These are phyloP conservation scores for Cyclotella kingstonii DNA, from an alignment of 108 stramenopile species.

Conservation along the genomic window DNA sequence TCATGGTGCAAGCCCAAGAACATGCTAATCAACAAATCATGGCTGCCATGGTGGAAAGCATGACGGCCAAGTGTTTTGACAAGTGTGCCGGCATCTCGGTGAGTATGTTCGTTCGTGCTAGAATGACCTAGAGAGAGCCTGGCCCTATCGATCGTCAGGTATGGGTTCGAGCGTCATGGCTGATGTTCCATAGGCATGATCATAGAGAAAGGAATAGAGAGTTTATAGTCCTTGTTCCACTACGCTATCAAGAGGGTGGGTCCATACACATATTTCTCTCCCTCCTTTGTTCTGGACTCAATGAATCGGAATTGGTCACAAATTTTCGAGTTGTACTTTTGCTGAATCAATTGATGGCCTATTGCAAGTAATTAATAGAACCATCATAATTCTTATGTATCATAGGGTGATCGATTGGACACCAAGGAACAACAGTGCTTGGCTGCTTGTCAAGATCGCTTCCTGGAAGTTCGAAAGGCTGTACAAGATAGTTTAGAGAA, in stretches of 20 bases:
- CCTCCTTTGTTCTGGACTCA: no score
- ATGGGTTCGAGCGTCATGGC: no score
- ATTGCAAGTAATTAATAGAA: background rate
- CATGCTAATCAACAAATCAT: slow-evolving; percentile 87
- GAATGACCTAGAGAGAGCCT: background rate
- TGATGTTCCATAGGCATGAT: no score
- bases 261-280: no score
- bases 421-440: slow-evolving; percentile 76
- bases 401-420: slow-evolving; percentile 78
- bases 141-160: background rate
- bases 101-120: slow-evolving; percentile 14
- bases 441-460: slow-evolving; percentile 83
- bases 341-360: background rate
- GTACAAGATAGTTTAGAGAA: slow-evolving; percentile 78
- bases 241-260: no score
- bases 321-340: no score
- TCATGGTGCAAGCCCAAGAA: slow-evolving; percentile 77
- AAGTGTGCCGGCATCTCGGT: slow-evolving; percentile 84
- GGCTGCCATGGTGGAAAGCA: slow-evolving; percentile 77
- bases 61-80: slow-evolving; percentile 72
- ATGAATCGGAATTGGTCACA: no score
- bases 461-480: slow-evolving; percentile 70
- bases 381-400: no score
- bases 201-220: no score
- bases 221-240: no score